phyloP scores from a whole-genome alignment of 805 yeast genomes.

The Maudiozyma barnettii region DNA sequence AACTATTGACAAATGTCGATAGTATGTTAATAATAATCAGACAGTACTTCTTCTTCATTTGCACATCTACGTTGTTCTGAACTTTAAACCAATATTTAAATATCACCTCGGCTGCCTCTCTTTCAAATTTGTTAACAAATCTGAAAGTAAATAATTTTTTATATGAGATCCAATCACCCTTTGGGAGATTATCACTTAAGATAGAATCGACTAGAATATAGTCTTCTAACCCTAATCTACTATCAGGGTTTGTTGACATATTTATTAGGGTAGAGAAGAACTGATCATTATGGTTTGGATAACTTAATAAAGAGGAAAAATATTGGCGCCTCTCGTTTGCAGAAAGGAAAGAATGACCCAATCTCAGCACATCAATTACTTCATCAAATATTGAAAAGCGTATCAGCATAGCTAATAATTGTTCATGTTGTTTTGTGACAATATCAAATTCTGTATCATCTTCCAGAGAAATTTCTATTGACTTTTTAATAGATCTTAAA shows the following conservation, averaged over 20 bases:
- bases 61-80: constrained; percentile 3
- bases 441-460: constrained; percentile 6
- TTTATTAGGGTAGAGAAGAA: constrained; percentile 20
- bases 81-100: constrained; percentile 13
- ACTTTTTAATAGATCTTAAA: constrained; percentile 21
- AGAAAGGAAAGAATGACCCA: constrained; percentile 19
- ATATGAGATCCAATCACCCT: constrained; percentile 15
- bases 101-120: constrained; percentile 25
- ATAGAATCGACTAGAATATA: constrained; percentile 20
- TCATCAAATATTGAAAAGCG: constrained; percentile 21
- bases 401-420: constrained; percentile 20
- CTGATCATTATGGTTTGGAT: constrained; percentile 8
- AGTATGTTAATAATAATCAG: constrained; percentile 22
- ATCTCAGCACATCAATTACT: constrained; percentile 24
- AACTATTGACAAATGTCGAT: constrained; percentile 16
- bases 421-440: constrained; percentile 17
- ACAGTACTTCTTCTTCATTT: constrained; percentile 14
- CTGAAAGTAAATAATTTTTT: constrained; percentile 24
- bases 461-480: constrained; percentile 19
- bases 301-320: constrained; percentile 13
- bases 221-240: constrained; percentile 17
- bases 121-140: constrained; percentile 19
- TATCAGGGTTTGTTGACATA: constrained; percentile 2
- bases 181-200: constrained; percentile 9
- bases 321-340: constrained; percentile 15